Percentiles rank a stretch among this genome's conserved stretches.
Conservation (phyloP, 345 rosid species). For the Eucalyptus regnans region DNA sequence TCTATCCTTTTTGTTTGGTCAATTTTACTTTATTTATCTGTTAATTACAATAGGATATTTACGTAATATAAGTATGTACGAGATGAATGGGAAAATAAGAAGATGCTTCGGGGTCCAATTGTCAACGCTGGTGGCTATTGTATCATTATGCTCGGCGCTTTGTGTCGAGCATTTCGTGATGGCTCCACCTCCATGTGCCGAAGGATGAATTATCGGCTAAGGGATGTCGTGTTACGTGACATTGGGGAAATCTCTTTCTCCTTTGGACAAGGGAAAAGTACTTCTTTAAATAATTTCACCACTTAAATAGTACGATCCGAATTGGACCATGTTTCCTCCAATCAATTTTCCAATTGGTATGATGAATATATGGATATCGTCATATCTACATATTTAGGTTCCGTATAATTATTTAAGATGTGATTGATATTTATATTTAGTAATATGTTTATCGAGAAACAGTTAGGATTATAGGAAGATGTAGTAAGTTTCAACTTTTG, state of each 20-base stretch:
- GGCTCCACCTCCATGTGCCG: neutral
- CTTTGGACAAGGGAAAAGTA: neutral
- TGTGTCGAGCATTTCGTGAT: neutral
- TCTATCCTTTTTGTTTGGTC: neutral
- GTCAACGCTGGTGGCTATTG: neutral
- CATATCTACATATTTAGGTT: neutral
- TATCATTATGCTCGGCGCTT: neutral
- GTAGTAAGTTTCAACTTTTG: too few relatives aligned
- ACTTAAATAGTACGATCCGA: neutral
- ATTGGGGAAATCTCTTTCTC: neutral
- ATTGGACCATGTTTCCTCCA: neutral
- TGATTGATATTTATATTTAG: neutral
- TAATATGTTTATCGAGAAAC: too few relatives aligned
- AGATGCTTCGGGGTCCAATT: neutral
- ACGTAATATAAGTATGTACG: neutral
- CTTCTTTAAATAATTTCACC: neutral
- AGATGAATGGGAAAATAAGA: neutral
- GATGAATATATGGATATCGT: neutral
- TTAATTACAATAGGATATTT: neutral
- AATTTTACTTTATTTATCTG: neutral
- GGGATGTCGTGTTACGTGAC: neutral
- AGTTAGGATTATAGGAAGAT: neutral
- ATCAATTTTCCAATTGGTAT: neutral
- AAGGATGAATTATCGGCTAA: neutral
- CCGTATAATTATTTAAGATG: neutral